phyloP scores from a whole-genome alignment of 768 basidiomycete genomes.

The Epithele typhae region DNA sequence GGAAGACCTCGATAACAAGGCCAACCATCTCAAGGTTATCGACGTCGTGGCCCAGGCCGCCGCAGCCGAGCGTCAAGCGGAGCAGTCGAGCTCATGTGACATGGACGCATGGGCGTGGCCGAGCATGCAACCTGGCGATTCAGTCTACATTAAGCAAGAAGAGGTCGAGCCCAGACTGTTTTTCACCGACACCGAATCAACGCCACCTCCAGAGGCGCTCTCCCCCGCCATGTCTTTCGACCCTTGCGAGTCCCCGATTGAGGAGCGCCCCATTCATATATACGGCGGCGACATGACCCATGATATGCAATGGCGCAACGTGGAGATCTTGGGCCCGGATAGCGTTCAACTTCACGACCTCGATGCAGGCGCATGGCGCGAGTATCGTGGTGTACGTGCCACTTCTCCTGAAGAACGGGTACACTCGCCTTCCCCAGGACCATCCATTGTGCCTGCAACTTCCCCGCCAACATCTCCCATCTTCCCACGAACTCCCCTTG shows the following conservation, averaged over 20 bases:
- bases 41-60: conserved; percentile 38
- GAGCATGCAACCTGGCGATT: conserved; percentile 24
- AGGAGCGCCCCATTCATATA: conserved; percentile 3
- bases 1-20: conserved; percentile 56
- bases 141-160: conserved; percentile 25
- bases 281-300: neutral
- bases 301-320: conserved; percentile 38
- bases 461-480: conserved; percentile 8
- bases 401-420: conserved; percentile 7
- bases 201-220: conserved; percentile 7
- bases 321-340: conserved; percentile 42
- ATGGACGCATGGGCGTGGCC: conserved; percentile 23
- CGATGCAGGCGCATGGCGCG: conserved; percentile 33
- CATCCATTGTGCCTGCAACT: conserved; percentile 4
- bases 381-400: conserved; percentile 9
- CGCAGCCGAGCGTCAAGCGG: conserved; percentile 24
- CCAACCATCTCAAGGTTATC: conserved; percentile 33
- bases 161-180: conserved; percentile 21
- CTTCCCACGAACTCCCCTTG: conserved; percentile 7
- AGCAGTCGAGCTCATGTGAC: conserved; percentile 8
- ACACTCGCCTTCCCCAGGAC: conserved; percentile 7
- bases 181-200: conserved; percentile 12
- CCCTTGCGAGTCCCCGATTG: conserved; percentile 10
- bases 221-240: conserved; percentile 4
- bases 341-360: conserved; percentile 39